These are phyloP conservation scores for Abrus precatorius DNA, from an alignment of 306 rosid genomes.

Conservation along the genomic window DNA sequence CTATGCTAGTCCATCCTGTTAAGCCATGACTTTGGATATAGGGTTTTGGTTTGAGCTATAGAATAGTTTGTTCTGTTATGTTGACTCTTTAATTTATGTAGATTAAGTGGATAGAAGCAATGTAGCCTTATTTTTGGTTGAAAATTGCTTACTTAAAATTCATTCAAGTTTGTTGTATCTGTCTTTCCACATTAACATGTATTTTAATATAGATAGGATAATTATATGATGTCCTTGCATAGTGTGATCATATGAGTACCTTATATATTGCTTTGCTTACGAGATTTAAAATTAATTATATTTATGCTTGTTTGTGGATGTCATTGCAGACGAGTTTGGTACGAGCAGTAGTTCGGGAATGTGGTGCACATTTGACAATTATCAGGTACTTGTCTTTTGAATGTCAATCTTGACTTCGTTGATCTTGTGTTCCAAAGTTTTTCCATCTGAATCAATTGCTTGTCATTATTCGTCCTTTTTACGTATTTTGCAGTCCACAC, in stretches of 20 bases:
- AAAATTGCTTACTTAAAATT: too few species aligned
- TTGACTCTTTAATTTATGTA: too few species aligned
- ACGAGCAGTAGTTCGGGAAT: slow-evolving; percentile 83
- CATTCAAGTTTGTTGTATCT: too few species aligned
- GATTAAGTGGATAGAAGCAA: too few species aligned
- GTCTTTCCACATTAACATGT: not conserved
- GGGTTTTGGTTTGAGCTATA: too few species aligned
- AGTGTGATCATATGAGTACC: not conserved
- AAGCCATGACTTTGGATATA: too few species aligned
- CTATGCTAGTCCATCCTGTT: too few species aligned
- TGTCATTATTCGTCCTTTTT: slow-evolving; percentile 38
- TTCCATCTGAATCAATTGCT: slow-evolving; percentile 19
- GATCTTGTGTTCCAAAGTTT: slow-evolving; percentile 15
- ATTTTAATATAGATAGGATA: not conserved
- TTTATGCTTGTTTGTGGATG: slow-evolving; percentile 20
- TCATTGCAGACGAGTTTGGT: slow-evolving; percentile 85
- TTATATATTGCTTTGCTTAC: slow-evolving; percentile 24
- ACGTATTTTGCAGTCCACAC: slow-evolving; percentile 72
- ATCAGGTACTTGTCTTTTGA: slow-evolving; percentile 65
- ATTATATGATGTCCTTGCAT: not conserved
- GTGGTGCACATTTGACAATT: slow-evolving; percentile 75
- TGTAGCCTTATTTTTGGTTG: too few species aligned
- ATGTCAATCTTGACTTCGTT: not conserved
- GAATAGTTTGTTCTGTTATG: too few species aligned
- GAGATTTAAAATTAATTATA: not conserved